Evolutionary conservation across 164 flowering plant species (phyloP), one percentile per base, ranked within the genome.

Genomic region (Cinnamomum micranthum): DNA sequence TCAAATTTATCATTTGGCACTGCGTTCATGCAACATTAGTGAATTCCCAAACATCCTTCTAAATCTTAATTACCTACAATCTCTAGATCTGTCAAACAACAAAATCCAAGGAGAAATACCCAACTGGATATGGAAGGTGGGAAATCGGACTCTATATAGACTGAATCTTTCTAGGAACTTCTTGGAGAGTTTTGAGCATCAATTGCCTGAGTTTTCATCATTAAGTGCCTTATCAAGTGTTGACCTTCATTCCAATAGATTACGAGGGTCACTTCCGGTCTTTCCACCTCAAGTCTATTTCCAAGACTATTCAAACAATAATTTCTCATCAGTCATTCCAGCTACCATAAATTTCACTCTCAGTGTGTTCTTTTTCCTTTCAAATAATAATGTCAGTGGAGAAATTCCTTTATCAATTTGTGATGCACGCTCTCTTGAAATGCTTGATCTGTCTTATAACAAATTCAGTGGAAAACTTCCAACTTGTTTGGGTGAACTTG

Each of bases 21-120:
- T 77, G 19, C 24, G 23, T 27, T 72, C 74, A 1, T 77, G 80
- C 80, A 77, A 74, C 55, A 20, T 79, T 9, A 72, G 4, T 6
- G 19, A 72, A 27, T 77, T 82, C 23, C 84, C 84, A 31, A 6
- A 23, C 28, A 72, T 79, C 60, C 24, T 79, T 11, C 28, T 5
- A 19, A 25, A 31, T 23, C 69, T 62, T 1, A 23, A 63, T n/a
- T 2, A 47, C 1, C 19, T 72, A 1, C 1, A 14, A 14, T 1
- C 6, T 41, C 35, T 72, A 13, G 68, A 72, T 52, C 69, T 72
- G 15, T 72, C 68, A 5, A 41, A 63, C 33, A 72, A 72, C 55
- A 41, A 6, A n/a, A 41, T 72, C 0, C 15, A 35, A 0, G 74
- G 74, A 4, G 51, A 23, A 3, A 47, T 72, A 62, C 74, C 74